These are phyloP conservation scores for Colletotrichum simmondsii DNA, from an alignment of 2,329 filamentous ascomycete genomes.

Conservation along the genomic window DNA sequence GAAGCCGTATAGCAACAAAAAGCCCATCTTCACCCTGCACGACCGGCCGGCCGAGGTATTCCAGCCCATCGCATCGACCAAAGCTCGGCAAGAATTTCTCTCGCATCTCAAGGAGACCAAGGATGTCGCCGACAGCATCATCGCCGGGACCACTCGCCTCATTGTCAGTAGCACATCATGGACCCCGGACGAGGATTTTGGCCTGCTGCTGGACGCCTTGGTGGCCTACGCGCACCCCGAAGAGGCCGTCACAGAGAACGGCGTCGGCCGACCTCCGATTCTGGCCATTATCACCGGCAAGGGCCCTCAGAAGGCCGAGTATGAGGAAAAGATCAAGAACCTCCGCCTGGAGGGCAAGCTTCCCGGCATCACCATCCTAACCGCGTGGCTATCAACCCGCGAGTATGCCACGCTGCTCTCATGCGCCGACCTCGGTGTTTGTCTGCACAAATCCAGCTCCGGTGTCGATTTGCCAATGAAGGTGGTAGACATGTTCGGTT, in stretches of 20 bases:
- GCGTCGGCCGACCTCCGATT: conserved; percentile 56
- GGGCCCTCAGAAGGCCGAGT: conserved; percentile 84
- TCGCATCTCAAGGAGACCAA: conserved; percentile 72
- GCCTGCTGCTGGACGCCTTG: conserved; percentile 84
- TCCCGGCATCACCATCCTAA: conserved; percentile 76
- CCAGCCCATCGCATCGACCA: conserved; percentile 68
- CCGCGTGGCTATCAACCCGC: conserved; percentile 84
- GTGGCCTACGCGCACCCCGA: conserved; percentile 71
- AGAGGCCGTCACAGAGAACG: conserved; percentile 50
- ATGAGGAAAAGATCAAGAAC: conserved; percentile 72
- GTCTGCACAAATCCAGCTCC: conserved; percentile 91
- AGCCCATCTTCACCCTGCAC: conserved; percentile 78
- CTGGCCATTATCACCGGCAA: conserved; percentile 94
- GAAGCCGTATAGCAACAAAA: conserved; percentile 71
- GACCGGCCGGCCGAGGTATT: conserved; percentile 89
- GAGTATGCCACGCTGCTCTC: conserved; percentile 89
- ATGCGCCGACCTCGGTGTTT: conserved; percentile 89
- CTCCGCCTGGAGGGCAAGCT: conserved; percentile 73
- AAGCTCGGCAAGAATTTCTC: conserved; percentile 69
- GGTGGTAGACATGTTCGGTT: conserved; percentile 98
- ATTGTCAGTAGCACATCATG: conserved; percentile 95
- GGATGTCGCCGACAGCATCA: conserved; percentile 67
- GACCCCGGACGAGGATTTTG: conserved; percentile 97
- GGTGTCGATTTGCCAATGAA: conserved; percentile 99
- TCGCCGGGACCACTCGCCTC: conserved; percentile 70